Evolutionary conservation across 2,329 filamentous ascomycete species (phyloP).

Genomic region (Nemania diffusa): DNA sequence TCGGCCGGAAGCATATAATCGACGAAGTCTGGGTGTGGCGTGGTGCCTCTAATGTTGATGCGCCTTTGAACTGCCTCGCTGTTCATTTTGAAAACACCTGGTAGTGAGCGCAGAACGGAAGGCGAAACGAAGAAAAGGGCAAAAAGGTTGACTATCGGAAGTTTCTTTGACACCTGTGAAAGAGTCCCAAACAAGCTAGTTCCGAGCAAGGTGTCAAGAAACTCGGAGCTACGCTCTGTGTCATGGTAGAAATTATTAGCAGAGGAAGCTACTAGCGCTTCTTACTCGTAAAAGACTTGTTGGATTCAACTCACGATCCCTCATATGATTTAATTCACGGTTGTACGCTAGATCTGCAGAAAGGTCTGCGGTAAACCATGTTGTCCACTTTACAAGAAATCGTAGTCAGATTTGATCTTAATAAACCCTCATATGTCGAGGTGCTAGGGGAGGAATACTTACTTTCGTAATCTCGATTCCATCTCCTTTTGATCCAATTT

Average conservation of each 20-base stretch:
- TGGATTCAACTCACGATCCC: constrained; percentile 24
- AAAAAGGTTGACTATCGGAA: constrained; percentile 28
- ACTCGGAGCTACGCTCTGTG: constrained; percentile 16
- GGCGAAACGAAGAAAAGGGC: constrained; percentile 24
- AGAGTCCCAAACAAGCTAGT: constrained; percentile 34
- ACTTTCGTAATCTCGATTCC: neutral
- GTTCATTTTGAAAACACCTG: constrained; percentile 32
- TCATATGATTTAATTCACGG: constrained; percentile 37
- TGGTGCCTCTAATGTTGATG: constrained; percentile 35
- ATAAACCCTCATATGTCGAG: neutral
- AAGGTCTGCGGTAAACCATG: constrained; percentile 31
- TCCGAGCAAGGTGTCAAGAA: constrained; percentile 29
- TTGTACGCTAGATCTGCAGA: constrained; percentile 39
- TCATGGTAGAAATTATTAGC: neutral
- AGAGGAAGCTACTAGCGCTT: neutral
- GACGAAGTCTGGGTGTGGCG: constrained; percentile 39
- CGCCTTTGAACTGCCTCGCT: constrained; percentile 34
- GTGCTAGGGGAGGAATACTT: neutral
- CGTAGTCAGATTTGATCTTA: too few species aligned
- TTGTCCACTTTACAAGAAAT: neutral
- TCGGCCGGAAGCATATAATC: constrained; percentile 36
- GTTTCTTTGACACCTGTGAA: constrained; percentile 33
- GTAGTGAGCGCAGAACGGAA: constrained; percentile 14
- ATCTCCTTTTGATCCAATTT: neutral
- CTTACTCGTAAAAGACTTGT: neutral